Base-by-base conservation (phyloP, 768 basidiomycete species). In the Lactarius hengduanensis region DNA sequence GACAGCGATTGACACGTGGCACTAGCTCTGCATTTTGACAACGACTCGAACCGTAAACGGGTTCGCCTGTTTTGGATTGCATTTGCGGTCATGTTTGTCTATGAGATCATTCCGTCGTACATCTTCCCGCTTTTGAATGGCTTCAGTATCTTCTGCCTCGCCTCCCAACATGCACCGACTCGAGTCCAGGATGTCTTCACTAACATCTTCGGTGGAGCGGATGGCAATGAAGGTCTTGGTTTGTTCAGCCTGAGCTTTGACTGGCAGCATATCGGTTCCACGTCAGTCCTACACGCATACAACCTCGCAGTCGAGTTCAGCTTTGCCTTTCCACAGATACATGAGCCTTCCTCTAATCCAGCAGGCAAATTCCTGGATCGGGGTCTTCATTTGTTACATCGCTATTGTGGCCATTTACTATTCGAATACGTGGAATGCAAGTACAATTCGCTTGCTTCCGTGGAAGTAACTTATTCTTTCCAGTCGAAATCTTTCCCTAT, bases 161-260 rank as follows among this genome's bases (percentile, higher is more conserved):
- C 87, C 2, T 84, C 82, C 4, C 84, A 84, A 70, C 77, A 77
- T 41, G 78, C 79, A 0, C 77, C 81, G 2, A 74, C 79, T 53
- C 78, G 70, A 8, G 78, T 82, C 6, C 76, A 79, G 34, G 75
- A 84, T 66, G 72, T 83, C 18, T 81, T 88, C 71, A 87, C 86
- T 4, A 84, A 86, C 64, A 67, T 90, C 0, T 89, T 90, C 65
- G 89, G 89, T 34, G 89, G 89, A 6, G 77, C 83, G 3, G 79
- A 83, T 41, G 86, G 82, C 34, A 90, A 90, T 70, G 88, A 90
- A 73, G 88, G 87, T 0, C 77, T 90, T 47, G 88, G 88, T 0
- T 71, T 89, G 22, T 63, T 85, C 47, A 83, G 82, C 40, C 64
- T 90, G 50, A 84, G 84, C n/a, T 81, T 89, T 56, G 88, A 89